Evolutionary conservation across 2,329 filamentous ascomycete species (phyloP).

Genomic region (Fusarium nisikadoi): DNA sequence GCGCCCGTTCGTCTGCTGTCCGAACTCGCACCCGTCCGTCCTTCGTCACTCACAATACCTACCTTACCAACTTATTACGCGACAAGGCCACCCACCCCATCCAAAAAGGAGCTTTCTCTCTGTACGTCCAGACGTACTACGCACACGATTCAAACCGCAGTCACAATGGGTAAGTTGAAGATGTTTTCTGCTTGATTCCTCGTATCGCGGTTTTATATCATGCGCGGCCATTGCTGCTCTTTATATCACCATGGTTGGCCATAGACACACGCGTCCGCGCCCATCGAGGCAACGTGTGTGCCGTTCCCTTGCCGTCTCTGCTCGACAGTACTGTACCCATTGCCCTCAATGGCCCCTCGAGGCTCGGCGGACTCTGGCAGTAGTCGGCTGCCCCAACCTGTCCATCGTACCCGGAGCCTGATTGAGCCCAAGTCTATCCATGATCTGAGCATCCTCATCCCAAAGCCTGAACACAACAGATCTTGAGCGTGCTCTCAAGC

Average conservation of each 20-base stretch:
- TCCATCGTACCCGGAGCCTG: conserved; percentile 27
- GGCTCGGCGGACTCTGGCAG: conserved; percentile 32
- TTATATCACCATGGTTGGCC: conserved; percentile 8
- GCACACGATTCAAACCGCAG: conserved; percentile 31
- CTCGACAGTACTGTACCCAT: conserved; percentile 14
- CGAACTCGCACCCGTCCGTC: conserved; percentile 41
- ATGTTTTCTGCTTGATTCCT: conserved; percentile 37
- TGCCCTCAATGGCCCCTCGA: conserved; percentile 21
- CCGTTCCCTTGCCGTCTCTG: conserved; percentile 22
- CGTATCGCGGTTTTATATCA: not conserved
- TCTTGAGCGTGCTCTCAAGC: conserved; percentile 18
- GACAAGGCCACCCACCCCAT: conserved; percentile 44
- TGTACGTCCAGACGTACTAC: conserved; percentile 38
- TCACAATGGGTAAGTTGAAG: conserved; percentile 46
- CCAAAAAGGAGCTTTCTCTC: conserved; percentile 38
- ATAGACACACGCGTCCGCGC: conserved; percentile 35
- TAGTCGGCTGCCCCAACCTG: conserved; percentile 30
- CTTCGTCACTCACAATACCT: conserved; percentile 37
- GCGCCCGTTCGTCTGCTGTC: conserved; percentile 30
- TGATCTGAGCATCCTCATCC: conserved; percentile 30
- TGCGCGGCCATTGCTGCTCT: conserved; percentile 7
- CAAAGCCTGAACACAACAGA: conserved; percentile 32
- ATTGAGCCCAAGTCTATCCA: conserved; percentile 36
- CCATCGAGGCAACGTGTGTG: conserved; percentile 32
- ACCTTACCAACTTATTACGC: conserved; percentile 34